Conservation (phyloP, 441 rosid genomes). For the Populus hybrid region DNA sequence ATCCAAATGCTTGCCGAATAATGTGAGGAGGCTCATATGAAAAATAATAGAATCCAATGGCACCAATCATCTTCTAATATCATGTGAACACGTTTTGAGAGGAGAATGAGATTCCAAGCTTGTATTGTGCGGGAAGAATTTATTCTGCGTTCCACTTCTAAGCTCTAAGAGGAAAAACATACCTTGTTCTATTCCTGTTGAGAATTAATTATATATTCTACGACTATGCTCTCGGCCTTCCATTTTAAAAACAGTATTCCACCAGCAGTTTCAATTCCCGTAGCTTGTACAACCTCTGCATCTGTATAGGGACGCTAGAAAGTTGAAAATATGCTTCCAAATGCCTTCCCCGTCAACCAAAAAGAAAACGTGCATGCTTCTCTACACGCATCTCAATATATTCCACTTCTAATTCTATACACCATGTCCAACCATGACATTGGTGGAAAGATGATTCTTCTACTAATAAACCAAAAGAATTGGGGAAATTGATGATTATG, state of each 20-base stretch:
- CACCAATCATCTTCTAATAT: conserved; percentile 23
- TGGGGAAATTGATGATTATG: no score
- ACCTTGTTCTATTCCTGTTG: conserved; percentile 9
- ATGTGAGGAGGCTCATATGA: conserved; percentile 30
- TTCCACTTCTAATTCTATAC: no score
- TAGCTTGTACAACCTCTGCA: no score
- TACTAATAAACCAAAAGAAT: no score
- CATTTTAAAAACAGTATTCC: conserved; percentile 13
- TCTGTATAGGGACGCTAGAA: no score
- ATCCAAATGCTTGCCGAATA: conserved; percentile 65
- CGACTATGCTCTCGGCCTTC: conserved; percentile 20
- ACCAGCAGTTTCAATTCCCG: background rate
- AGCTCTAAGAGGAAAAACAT: conserved; percentile 13
- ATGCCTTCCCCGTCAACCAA: no score
- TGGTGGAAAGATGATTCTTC: no score
- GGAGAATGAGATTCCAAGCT: conserved; percentile 48
- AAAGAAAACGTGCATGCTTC: no score
- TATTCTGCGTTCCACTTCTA: conserved; percentile 33
- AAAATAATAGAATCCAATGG: conserved; percentile 14
- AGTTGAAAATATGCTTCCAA: no score
- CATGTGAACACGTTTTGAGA: conserved; percentile 24
- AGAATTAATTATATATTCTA: conserved; percentile 14
- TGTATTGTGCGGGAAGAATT: conserved; percentile 45
- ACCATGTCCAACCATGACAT: no score
- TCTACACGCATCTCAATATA: no score